Base-by-base conservation (phyloP, 768 basidiomycete species). In the Phaffia tasmanica region DNA sequence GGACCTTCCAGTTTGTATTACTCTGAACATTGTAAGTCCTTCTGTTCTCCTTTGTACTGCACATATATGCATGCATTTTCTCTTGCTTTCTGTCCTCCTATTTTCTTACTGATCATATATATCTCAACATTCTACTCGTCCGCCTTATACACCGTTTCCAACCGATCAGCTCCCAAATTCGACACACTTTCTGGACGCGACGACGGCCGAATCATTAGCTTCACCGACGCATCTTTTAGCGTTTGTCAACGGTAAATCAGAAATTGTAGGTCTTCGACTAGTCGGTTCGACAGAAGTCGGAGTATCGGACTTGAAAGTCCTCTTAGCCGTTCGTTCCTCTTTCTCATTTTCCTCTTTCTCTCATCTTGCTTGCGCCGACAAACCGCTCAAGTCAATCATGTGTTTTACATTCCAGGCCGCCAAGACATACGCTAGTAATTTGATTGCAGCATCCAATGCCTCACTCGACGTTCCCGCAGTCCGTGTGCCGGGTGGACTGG, bases 1-100 rank as follows among this genome's bases (percentile, higher is more conserved):
- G 1, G 70, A 73, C 16, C 87, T 89, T 84, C 90, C 89, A 0
- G 79, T 92, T 4, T 84, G 84, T 68, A 77, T 90, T 29, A 89
- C 88, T 1, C 73, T 92, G 62, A 89, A 91, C 69, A 70, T 89
- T 29, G 88, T 90, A 70, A 16, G 83, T 81, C 3, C 32, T 32
- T 32, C 23, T 50, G 11, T 9, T 58, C 30, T 69, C 56, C 55
- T 35, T 47, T 14, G 11, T 27, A 21, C 5, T 14, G 23, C 30
- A 8, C n/a, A 27, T 49, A 0, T 21, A n/a, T 46, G 11, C 53
- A 1, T 19, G 3, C 21, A 23, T 62, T 18, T 29, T 53, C 51
- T 16, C n/a, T 58, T 46, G 15, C 46, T 50, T 30, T 11, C 63
- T 42, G n/a, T 9, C 0, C 47, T 25, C 23, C 57, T 48, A 6